Evolutionary conservation across 164 flowering plant genomes (phyloP).

Genomic region (Warburgia ugandensis): DNA sequence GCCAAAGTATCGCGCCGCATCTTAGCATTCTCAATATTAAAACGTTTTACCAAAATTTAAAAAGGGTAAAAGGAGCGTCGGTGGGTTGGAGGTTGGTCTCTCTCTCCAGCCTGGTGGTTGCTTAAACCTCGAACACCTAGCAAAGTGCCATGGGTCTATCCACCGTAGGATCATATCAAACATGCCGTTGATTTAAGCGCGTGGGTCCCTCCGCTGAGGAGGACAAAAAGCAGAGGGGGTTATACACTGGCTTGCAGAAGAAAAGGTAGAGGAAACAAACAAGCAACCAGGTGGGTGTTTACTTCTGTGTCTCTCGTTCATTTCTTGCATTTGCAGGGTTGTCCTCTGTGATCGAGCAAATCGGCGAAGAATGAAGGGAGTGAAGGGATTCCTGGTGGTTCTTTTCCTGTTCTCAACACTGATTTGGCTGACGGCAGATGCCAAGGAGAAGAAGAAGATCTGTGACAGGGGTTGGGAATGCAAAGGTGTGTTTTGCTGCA

Average conservation of each 20-base stretch:
- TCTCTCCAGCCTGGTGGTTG: neutral
- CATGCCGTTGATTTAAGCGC: neutral
- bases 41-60: neutral
- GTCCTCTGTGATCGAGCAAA: too few relatives aligned
- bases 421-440: conserved; percentile 26
- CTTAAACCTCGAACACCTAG: conserved; percentile 1
- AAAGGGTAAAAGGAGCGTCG: neutral
- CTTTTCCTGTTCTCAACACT: conserved; percentile 4
- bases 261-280: neutral
- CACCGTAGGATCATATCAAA: neutral
- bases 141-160: neutral
- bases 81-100: neutral
- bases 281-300: neutral
- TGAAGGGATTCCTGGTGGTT: conserved; percentile 1
- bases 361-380: neutral
- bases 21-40: neutral
- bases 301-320: too few relatives aligned
- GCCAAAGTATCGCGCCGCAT: too few relatives aligned
- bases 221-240: neutral
- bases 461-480: conserved; percentile 84
- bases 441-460: conserved; percentile 39
- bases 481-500: conserved; percentile 59
- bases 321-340: too few relatives aligned
- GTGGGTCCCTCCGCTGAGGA: neutral
- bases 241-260: neutral